These are phyloP conservation scores for Salix arbutifolia DNA, from an alignment of 345 rosid species.

Conservation along the genomic window DNA sequence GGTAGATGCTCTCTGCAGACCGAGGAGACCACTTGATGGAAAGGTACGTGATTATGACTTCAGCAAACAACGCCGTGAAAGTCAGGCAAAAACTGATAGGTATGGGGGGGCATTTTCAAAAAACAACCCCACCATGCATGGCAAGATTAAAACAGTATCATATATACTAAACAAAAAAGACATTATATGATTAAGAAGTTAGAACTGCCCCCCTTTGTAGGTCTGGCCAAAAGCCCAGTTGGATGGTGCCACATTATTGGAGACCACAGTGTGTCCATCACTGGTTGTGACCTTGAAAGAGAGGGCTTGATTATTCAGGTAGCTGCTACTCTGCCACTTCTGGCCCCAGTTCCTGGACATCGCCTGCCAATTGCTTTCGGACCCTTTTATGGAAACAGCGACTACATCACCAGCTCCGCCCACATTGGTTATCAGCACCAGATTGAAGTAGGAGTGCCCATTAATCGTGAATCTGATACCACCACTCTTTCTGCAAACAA, in stretches of 20 bases:
- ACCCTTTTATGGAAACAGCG: background rate
- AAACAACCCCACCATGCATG: background rate
- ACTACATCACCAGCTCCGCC: constrained; percentile 12
- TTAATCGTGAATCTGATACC: constrained; percentile 10
- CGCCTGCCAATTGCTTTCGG: background rate
- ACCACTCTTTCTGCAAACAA: constrained; percentile 5
- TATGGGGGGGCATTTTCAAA: background rate
- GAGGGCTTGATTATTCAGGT: constrained; percentile 1
- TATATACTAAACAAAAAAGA: too few relatives aligned
- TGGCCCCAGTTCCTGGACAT: constrained; percentile 13
- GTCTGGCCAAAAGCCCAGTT: constrained; percentile 11
- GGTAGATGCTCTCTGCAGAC: background rate
- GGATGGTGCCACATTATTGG: background rate
- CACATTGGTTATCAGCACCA: constrained; percentile 9
- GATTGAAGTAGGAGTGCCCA: constrained; percentile 11
- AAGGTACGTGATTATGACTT: background rate
- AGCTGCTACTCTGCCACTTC: constrained; percentile 1
- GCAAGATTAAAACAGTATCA: background rate
- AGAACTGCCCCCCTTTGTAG: background rate
- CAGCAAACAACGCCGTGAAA: background rate
- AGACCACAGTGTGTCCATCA: background rate
- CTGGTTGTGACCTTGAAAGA: constrained; percentile 13
- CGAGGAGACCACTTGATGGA: background rate
- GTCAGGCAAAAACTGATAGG: background rate
- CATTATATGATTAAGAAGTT: background rate